A percentile compares a stretch with the other conserved stretches of the same genome.
These are phyloP conservation scores for Magnusiomyces tetraspermus DNA, from an alignment of 1,139 yeast genomes.

Conservation along the genomic window DNA sequence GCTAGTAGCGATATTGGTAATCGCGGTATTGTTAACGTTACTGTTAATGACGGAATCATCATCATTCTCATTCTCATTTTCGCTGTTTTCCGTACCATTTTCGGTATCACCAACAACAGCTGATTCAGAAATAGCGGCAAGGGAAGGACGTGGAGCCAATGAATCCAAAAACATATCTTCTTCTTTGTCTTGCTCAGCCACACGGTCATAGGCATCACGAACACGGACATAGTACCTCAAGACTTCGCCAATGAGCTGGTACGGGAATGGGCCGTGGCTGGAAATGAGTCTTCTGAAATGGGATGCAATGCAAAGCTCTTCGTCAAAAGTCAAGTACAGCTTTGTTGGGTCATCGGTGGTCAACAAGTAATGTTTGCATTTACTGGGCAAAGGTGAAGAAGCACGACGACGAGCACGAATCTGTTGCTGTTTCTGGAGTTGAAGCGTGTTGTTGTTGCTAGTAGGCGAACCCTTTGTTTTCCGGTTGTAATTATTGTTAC, in stretches of 20 bases:
- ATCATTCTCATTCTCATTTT: too few relatives aligned
- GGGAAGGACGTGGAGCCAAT: neutral
- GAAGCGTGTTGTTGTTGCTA: neutral
- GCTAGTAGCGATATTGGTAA: neutral
- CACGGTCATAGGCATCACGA: neutral
- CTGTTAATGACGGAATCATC: too few relatives aligned
- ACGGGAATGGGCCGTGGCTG: constrained; percentile 4
- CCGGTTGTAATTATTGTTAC: too few relatives aligned
- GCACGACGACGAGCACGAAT: too few relatives aligned
- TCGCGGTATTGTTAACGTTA: neutral
- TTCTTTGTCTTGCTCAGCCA: neutral
- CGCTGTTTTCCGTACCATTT: too few relatives aligned
- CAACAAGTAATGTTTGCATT: neutral
- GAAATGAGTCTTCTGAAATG: neutral
- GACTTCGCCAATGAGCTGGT: constrained; percentile 3
- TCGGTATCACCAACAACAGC: too few relatives aligned
- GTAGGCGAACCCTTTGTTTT: neutral
- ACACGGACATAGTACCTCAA: constrained; percentile 4
- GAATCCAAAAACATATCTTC: neutral
- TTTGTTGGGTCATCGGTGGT: constrained; percentile 2
- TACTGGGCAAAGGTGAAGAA: too few relatives aligned
- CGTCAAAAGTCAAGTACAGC: constrained; percentile 5
- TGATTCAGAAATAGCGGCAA: neutral
- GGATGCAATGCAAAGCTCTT: neutral
- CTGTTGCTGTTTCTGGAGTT: neutral